Conservation (phyloP, 1,139 yeast genomes). For the Yamadazyma dushanensis region DNA sequence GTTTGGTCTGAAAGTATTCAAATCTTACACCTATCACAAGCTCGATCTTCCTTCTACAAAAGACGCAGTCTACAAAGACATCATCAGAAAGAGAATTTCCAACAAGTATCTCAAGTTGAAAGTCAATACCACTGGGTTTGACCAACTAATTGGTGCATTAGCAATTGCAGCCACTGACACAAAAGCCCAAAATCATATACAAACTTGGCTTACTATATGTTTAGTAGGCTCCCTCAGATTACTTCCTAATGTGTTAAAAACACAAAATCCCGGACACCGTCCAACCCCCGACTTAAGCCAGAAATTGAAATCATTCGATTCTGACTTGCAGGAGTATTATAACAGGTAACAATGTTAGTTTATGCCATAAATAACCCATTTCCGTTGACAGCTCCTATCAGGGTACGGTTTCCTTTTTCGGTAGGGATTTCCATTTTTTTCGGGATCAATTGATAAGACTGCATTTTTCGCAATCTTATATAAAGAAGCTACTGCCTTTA, state of each 20-base stretch:
- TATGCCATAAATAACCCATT: no score
- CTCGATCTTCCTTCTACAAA: background rate
- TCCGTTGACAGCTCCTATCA: no score
- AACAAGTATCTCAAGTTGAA: conserved; percentile 10
- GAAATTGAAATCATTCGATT: conserved; percentile 3
- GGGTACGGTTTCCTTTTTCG: conserved; percentile 1
- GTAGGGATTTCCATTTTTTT: background rate
- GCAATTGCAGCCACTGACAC: background rate
- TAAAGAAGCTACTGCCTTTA: background rate
- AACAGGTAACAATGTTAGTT: background rate
- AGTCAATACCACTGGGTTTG: conserved; percentile 13
- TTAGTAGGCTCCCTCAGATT: background rate
- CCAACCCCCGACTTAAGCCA: background rate
- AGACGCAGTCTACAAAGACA: conserved; percentile 5
- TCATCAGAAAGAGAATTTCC: conserved; percentile 4
- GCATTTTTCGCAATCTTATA: conserved; percentile 9
- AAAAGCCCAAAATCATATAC: conserved; percentile 1
- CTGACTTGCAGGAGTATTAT: conserved; percentile 2
- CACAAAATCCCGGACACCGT: no score
- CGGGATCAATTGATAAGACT: conserved; percentile 1
- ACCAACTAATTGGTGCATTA: conserved; percentile 12
- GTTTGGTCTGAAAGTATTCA: conserved; percentile 10
- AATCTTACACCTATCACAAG: conserved; percentile 7
- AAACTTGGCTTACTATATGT: conserved; percentile 4
- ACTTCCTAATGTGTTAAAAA: background rate